A percentile compares a stretch with the other conserved stretches of the same genome.
Evolutionary conservation across 768 basidiomycete genomes (phyloP).

Genomic region (Leucosporidium creatinivorum): DNA sequence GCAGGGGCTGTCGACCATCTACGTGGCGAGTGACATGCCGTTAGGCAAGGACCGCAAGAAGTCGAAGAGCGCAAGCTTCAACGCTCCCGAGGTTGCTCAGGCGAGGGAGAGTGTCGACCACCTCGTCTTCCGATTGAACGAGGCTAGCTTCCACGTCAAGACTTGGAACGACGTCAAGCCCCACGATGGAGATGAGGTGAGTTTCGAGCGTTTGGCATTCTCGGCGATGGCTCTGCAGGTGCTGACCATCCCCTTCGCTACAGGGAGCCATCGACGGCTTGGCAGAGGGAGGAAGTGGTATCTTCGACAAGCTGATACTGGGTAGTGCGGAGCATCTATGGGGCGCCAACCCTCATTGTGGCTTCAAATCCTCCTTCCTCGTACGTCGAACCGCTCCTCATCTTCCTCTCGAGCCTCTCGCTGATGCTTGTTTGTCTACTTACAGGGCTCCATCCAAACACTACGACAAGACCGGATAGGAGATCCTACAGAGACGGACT

Average conservation of each 20-base stretch:
- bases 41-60: not conserved
- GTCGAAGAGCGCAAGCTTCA: not conserved
- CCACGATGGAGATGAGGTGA: not conserved
- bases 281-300: slow-evolving; percentile 2
- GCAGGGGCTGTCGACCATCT: not conserved
- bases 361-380: slow-evolving; percentile 2
- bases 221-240: not conserved
- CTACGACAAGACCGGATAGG: slow-evolving; percentile 8
- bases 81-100: not conserved
- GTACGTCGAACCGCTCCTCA: not conserved
- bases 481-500: slow-evolving; percentile 3
- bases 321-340: not conserved
- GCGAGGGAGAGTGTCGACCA: slow-evolving; percentile 1
- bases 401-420: not conserved
- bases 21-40: slow-evolving; percentile 7
- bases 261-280: not conserved
- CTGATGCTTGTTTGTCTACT: not conserved
- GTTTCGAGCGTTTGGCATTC: not conserved
- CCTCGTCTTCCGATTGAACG: not conserved
- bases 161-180: slow-evolving; percentile 9
- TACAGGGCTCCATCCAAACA: slow-evolving; percentile 1
- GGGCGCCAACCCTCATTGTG: slow-evolving; percentile 6
- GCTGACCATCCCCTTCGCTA: not conserved
- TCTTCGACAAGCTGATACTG: slow-evolving; percentile 7
- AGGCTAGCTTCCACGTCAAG: not conserved